phyloP scores from a whole-genome alignment of 441 rosid species.

The Melastoma candidum region DNA sequence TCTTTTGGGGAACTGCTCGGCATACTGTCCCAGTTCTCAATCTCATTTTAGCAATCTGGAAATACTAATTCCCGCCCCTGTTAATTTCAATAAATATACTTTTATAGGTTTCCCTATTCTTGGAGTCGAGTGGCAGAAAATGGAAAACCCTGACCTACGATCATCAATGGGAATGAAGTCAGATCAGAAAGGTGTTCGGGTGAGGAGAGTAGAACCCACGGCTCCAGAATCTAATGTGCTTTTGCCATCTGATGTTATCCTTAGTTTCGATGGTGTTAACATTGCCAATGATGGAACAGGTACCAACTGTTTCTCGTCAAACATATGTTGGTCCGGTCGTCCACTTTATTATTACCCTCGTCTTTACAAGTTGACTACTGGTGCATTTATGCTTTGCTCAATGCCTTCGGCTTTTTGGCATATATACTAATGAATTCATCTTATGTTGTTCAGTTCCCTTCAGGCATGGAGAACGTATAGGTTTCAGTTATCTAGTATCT shows the following conservation, averaged over 20 bases:
- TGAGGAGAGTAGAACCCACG: constrained; percentile 86
- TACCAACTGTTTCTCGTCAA: constrained; percentile 12
- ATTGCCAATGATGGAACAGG: constrained; percentile 99
- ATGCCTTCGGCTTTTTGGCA: too few relatives aligned
- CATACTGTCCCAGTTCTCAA: too few relatives aligned
- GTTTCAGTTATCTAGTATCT: constrained; percentile 89
- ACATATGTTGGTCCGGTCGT: too few relatives aligned
- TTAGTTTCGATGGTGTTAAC: constrained; percentile 73
- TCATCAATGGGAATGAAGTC: constrained; percentile 71
- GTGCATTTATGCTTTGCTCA: too few relatives aligned
- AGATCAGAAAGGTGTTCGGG: constrained; percentile 85
- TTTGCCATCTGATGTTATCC: constrained; percentile 78
- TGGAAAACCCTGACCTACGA: constrained; percentile 92
- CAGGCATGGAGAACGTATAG: constrained; percentile 87
- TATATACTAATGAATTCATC: too few relatives aligned
- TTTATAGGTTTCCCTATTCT: constrained; percentile 70
- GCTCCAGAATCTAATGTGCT: constrained; percentile 67
- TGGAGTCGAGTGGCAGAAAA: constrained; percentile 97
- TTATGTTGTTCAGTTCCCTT: constrained; percentile 59
- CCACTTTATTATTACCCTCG: too few relatives aligned
- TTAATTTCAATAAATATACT: too few relatives aligned
- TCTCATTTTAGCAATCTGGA: too few relatives aligned
- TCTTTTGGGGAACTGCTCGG: too few relatives aligned
- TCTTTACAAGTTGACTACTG: too few relatives aligned
- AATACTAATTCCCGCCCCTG: too few relatives aligned